Evolutionary conservation across 148 eudicot species (phyloP).

Genomic region (Camellia sinensis): DNA sequence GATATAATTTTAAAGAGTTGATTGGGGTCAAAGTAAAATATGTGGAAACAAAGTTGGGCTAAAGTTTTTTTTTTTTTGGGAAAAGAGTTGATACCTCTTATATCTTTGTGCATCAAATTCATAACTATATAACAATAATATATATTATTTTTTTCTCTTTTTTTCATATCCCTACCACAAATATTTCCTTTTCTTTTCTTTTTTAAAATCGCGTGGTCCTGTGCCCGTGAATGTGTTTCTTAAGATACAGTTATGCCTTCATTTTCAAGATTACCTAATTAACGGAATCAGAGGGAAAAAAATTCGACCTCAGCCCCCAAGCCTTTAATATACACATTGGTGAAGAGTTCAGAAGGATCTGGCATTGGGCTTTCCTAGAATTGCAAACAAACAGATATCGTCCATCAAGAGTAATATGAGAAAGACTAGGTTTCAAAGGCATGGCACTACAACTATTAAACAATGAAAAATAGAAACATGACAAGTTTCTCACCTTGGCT

Average conservation of each 20-base stretch:
- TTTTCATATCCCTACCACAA: too few relatives aligned
- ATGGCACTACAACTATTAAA: background rate
- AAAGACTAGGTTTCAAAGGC: background rate
- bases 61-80: too few relatives aligned
- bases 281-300: background rate
- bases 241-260: background rate
- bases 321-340: slow-evolving; percentile 83
- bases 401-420: slow-evolving; percentile 1
- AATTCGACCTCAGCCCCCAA: slow-evolving; percentile 68
- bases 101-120: too few relatives aligned
- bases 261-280: background rate
- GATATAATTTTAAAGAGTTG: too few relatives aligned
- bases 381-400: slow-evolving; percentile 11
- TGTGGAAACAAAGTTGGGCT: too few relatives aligned
- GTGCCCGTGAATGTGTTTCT: too few relatives aligned
- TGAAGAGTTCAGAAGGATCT: slow-evolving; percentile 72
- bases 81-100: too few relatives aligned
- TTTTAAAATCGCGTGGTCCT: too few relatives aligned
- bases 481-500: slow-evolving; percentile 47
- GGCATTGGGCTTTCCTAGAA: slow-evolving; percentile 95
- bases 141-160: too few relatives aligned
- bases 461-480: background rate
- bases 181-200: too few relatives aligned
- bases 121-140: too few relatives aligned
- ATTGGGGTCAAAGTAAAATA: too few relatives aligned